Conservation (phyloP, 148 eudicot genomes). For the Vaccinium vitisidaea region DNA sequence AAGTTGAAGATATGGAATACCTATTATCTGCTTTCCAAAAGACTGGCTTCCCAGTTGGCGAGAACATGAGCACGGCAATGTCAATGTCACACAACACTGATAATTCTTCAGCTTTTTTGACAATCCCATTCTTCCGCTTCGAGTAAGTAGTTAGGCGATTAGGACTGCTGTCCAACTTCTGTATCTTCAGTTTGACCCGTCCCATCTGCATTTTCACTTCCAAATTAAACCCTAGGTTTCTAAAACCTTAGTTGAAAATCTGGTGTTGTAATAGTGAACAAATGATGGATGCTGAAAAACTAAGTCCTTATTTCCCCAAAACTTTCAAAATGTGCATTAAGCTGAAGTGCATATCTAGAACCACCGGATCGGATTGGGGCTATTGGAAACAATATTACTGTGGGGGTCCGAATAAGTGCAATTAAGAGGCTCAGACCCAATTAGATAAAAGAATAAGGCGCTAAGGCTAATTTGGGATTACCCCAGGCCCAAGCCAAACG, state of each 20-base stretch:
- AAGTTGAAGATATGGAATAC: constrained; percentile 12
- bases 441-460: no score
- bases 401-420: no score
- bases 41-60: constrained; percentile 38
- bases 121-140: constrained; percentile 40
- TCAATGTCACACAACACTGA: constrained; percentile 46
- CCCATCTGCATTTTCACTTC: constrained; percentile 34
- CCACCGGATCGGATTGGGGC: not conserved
- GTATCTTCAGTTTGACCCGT: constrained; percentile 46
- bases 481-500: no score
- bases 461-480: no score
- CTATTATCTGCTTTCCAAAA: constrained; percentile 20
- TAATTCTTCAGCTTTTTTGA: constrained; percentile 44
- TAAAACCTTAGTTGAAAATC: not conserved
- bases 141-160: constrained; percentile 42
- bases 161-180: constrained; percentile 35
- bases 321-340: not conserved
- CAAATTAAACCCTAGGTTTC: constrained; percentile 1
- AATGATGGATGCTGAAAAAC: not conserved
- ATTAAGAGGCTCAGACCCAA: no score
- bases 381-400: not conserved
- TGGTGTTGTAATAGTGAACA: not conserved
- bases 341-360: not conserved
- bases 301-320: not conserved
- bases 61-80: constrained; percentile 43